Conservation (phyloP, 768 basidiomycete species). For the Serendipita sp. region DNA sequence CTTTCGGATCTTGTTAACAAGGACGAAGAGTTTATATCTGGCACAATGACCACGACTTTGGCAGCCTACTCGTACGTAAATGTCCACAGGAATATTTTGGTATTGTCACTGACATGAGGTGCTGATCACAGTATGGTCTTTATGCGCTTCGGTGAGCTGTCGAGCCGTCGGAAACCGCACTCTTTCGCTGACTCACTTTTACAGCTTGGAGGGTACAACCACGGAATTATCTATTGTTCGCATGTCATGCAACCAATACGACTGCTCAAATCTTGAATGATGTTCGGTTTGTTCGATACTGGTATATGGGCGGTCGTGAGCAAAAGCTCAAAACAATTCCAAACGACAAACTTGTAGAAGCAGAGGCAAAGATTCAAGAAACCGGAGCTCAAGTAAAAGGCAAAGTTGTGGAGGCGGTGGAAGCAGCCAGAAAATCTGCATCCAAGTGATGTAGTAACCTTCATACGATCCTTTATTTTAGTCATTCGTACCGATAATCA, state of each 20-base stretch:
- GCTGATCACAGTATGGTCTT: slow-evolving; percentile 44
- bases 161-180: not conserved
- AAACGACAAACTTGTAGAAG: slow-evolving; percentile 14
- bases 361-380: slow-evolving; percentile 9
- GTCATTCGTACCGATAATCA: too few relatives aligned
- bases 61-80: slow-evolving; percentile 71
- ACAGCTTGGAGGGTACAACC: slow-evolving; percentile 90
- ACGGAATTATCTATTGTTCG: slow-evolving; percentile 89
- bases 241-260: slow-evolving; percentile 83
- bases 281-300: slow-evolving; percentile 74
- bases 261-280: slow-evolving; percentile 75
- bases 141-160: slow-evolving; percentile 74
- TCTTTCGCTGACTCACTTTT: not conserved
- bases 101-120: not conserved
- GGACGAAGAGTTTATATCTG: slow-evolving; percentile 94
- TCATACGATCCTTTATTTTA: too few relatives aligned
- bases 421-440: not conserved
- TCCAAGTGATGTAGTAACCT: not conserved
- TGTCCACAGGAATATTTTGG: not conserved
- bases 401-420: slow-evolving; percentile 20
- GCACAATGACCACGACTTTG: slow-evolving; percentile 87
- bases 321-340: slow-evolving; percentile 30
- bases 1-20: slow-evolving; percentile 66
- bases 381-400: slow-evolving; percentile 18
- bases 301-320: slow-evolving; percentile 79